Evolutionary conservation across 2,329 filamentous ascomycete species (phyloP), one percentile per base, ranked within the genome.

Genomic region (Microdochium nivale): DNA sequence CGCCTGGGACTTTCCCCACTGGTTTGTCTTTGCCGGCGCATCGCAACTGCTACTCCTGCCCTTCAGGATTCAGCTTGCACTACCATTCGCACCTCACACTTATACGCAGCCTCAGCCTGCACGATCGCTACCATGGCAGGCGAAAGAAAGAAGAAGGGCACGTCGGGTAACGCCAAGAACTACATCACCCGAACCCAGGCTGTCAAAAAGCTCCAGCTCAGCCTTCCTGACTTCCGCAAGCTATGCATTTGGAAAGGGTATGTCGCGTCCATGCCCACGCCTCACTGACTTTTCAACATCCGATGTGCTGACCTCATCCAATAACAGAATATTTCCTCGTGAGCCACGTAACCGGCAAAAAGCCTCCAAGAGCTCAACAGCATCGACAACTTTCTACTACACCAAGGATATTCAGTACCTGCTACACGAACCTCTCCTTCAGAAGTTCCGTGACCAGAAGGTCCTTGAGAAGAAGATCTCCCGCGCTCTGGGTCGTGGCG

Each of bases 361-460:
- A 81, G 94, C 88, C 43, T 89, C 87, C 66, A 96, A 95, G 72
- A 90, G 88, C 54, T 84, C 90, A 25, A 96, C 88, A 33, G 84
- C 87, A 55, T 91, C 87, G 52, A 97, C 92, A 25, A 99, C 94
- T 56, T 99, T 97, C 61, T 87, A 87, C 73, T 87, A 86, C 66
- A 74, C 91, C 67, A 96, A 95, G 76, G 94, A 99, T 68, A 96
- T 99, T 60, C 92, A 97, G 72, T 99, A 96, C 65, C 86, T 99
- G 50, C 84, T 97, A 54, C 94, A 99, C 71, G 94, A 99, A 72
- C 95, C 94, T 27, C 80, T 99, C 5, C 79, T 99, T 53, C 81
- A 84, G 63, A 96, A 95, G 70, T 97, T 99, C 76, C 87, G 94
- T 67, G 94, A 99, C 57, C 94, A 97, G 70, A 99, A 99, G 74